Evolutionary conservation across 75 land plant genomes (phyloP), one percentile per base, ranked within the genome.

Genomic region (Cupressus sempervirens): DNA sequence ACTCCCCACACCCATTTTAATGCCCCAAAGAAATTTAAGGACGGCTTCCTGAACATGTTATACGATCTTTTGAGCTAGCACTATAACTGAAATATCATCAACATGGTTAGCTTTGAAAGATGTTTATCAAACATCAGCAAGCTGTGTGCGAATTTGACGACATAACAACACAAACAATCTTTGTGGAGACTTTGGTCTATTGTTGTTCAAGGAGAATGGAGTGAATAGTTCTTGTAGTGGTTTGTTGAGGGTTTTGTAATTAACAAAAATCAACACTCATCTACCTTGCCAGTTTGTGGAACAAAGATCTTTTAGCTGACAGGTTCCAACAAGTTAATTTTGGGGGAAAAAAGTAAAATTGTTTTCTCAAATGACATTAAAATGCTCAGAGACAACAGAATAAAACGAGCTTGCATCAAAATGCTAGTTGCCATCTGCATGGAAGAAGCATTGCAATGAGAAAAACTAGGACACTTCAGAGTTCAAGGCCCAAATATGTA

Each of bases 361-460:
- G 48, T 85, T 67, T 91, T 90, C 38, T 76, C 70, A 75, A 92
- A 92, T n/a, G 91, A 88, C 87, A 90, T 92, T 26, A 58, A 58
- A 58, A 58, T 58, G 65, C 65, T 58, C 23, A 58, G 6, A 58
- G 26, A 20, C 23, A 58, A 58, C 58, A 58, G 23, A 58, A n/a
- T 20, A 7, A 58, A 58, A 20, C 87, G 58, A 79, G 30, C 26
- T 18, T 82, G 34, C 34, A n/a, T 70, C 10, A 15, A 9, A 20
- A 13, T 83, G 20, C 11, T 52, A 12, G 48, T 34, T 52, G 54
- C 45, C 67, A 14, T 2, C 16, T 77, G 43, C 7, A 43, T 3
- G 48, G 26, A 8, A 23, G 11, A 40, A 43, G 7, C 20, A 8
- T 11, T 77, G 43, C 15, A 40, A 40, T 20, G 41, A 9, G 10